Percentiles rank a stretch among this genome's conserved stretches.
Evolutionary conservation across 2,329 filamentous ascomycete species (phyloP).

Genomic region (Paecilomyces sp.): DNA sequence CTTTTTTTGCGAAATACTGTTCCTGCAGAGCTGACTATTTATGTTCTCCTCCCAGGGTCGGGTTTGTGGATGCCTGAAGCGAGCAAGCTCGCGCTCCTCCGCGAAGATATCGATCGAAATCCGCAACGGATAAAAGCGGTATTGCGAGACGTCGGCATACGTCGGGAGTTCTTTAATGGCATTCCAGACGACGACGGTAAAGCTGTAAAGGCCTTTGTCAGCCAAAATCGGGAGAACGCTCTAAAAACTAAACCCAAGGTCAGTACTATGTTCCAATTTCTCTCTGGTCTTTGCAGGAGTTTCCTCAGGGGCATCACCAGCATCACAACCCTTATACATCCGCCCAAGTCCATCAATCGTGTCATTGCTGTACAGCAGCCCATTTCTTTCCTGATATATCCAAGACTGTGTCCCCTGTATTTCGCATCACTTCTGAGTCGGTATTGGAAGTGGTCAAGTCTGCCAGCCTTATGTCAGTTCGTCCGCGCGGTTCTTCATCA

Average conservation of each 20-base stretch:
- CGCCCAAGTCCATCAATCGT: neutral
- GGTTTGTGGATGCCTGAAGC: conserved; percentile 76
- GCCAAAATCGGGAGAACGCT: conserved; percentile 63
- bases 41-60: conserved; percentile 48
- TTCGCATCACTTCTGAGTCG: neutral
- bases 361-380: neutral
- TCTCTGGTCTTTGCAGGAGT: neutral
- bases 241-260: conserved; percentile 85
- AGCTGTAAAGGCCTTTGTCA: conserved; percentile 62
- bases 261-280: conserved; percentile 23
- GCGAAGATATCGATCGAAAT: conserved; percentile 67
- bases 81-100: conserved; percentile 57
- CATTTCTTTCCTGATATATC: neutral
- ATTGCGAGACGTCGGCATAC: conserved; percentile 55
- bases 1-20: neutral
- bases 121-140: conserved; percentile 63
- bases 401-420: neutral
- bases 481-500: neutral
- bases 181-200: conserved; percentile 50
- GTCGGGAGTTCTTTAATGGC: conserved; percentile 57
- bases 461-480: neutral
- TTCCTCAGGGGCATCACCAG: neutral
- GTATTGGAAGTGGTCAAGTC: neutral
- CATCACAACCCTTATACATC: neutral
- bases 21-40: conserved; percentile 2